A percentile compares a stretch with the other conserved stretches of the same genome.
These are phyloP conservation scores for Gonapodya prolifera DNA, from an alignment of 192 early-diverging fungal genomes.

Conservation along the genomic window DNA sequence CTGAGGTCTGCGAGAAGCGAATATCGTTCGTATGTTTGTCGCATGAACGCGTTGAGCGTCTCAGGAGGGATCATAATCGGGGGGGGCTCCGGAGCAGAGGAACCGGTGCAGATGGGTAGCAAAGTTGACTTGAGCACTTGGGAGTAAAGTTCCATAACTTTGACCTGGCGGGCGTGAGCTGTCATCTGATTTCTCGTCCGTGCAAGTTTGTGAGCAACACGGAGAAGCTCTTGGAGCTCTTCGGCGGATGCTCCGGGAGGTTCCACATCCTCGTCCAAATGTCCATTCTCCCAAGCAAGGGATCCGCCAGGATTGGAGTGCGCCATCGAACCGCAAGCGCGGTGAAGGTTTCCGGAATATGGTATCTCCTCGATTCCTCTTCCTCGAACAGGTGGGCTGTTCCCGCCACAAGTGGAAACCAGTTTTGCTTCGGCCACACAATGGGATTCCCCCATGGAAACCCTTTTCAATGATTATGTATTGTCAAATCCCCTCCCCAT, in stretches of 20 bases:
- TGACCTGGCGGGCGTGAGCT: not conserved
- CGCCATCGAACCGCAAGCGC: too few species aligned
- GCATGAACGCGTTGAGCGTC: not conserved
- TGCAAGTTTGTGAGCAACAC: not conserved
- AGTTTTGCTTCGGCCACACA: too few species aligned
- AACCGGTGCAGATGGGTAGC: not conserved
- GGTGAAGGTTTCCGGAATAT: too few species aligned
- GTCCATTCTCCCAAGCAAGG: not conserved
- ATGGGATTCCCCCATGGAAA: too few species aligned
- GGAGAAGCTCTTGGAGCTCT: not conserved
- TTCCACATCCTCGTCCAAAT: not conserved
- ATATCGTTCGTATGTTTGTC: not conserved
- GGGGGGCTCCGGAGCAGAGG: not conserved
- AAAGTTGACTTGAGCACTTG: not conserved
- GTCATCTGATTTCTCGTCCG: not conserved
- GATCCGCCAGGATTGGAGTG: not conserved
- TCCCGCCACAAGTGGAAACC: too few species aligned
- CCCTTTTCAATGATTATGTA: too few species aligned
- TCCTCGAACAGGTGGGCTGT: too few species aligned
- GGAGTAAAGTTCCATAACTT: not conserved
- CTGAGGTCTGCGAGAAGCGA: not conserved
- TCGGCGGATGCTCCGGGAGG: not conserved
- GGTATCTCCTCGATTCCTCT: not conserved
- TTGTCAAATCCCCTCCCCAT: not conserved
- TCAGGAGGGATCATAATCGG: not conserved